Conservation (phyloP, 2,329 filamentous ascomycete species). For the Aspergillus proliferans region DNA sequence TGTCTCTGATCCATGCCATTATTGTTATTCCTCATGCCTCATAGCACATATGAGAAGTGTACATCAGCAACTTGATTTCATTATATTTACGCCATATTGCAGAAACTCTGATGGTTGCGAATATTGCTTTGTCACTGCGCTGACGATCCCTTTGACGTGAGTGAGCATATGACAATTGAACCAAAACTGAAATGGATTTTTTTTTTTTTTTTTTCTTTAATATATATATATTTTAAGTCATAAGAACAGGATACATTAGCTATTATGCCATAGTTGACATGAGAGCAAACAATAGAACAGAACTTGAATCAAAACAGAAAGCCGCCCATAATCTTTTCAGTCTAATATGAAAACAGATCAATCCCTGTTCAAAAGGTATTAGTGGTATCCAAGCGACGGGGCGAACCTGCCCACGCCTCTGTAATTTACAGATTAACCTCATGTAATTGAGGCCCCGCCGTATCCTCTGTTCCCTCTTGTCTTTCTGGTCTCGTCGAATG, state of each 20-base stretch:
- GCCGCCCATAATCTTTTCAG: conserved; percentile 4
- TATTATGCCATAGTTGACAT: background rate
- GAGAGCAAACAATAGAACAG: background rate
- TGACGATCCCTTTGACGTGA: too few relatives aligned
- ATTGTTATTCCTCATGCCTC: background rate
- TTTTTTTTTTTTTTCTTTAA: too few relatives aligned
- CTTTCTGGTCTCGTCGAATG: background rate
- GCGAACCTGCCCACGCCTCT: conserved; percentile 29
- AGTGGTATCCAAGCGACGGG: conserved; percentile 13
- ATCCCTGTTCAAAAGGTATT: conserved; percentile 8
- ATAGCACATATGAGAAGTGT: background rate
- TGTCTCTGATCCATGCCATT: background rate
- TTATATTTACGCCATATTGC: background rate
- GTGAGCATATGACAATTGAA: too few relatives aligned
- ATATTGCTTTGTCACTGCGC: too few relatives aligned
- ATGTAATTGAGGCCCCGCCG: background rate
- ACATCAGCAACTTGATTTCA: background rate
- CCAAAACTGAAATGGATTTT: too few relatives aligned
- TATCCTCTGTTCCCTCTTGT: too few relatives aligned
- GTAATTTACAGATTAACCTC: conserved; percentile 24
- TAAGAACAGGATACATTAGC: background rate
- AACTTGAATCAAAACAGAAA: conserved; percentile 7
- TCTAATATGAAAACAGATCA: conserved; percentile 13
- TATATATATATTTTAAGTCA: too few relatives aligned
- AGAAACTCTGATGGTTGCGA: background rate